Base-by-base conservation (phyloP, 768 basidiomycete species). In the Trametes cinnabarina region DNA sequence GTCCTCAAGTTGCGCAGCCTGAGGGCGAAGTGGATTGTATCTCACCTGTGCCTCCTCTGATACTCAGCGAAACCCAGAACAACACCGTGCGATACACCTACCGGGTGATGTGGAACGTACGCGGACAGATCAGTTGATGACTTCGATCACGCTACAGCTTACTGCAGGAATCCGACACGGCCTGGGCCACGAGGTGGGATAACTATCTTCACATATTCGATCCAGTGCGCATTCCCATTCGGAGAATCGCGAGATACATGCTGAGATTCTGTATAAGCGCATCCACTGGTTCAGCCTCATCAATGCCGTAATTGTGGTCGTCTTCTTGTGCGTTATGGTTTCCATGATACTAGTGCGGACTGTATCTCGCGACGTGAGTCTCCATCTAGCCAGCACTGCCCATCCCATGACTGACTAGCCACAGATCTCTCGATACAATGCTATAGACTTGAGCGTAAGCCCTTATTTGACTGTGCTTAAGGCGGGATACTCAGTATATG, bases 211-310 rank as follows among this genome's bases (percentile, higher is more conserved):
- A 94, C 65, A 89, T 96, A 51, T 91, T 94, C 64, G 93, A 95
- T 66, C 93, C 92, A 22, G 66, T 68, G 32, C 58, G 68, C 42
- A 25, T 41, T 37, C 40, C 19, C 4, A 34, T 5, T 5, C 17
- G 20, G 19, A 15, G n/a, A 22, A 6, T 43, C 23, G 15, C 28
- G 12, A 28, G n/a, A 17, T 12, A 20, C 15, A 3, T 14, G 17
- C 35, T 56, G 17, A 60, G 9, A 15, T 17, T 15, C 8, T 41
- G 17, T 46, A 32, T 32, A 32, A 69, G 43, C 84, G 86, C 49
- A 97, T 98, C 57, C 96, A 98, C 73, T 96, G 94, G 92, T 94
- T 98, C 76, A 92, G 90, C 65, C 79, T 98, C 49, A 80, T 96
- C 67, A 98, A 98, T 72, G 95, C 94, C 2, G 73, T 96, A 22